A percentile compares a stretch with the other conserved stretches of the same genome.
Conservation (phyloP, 1,284 basidiomycete genomes). For the Apiotrichum akiyoshidainum region DNA sequence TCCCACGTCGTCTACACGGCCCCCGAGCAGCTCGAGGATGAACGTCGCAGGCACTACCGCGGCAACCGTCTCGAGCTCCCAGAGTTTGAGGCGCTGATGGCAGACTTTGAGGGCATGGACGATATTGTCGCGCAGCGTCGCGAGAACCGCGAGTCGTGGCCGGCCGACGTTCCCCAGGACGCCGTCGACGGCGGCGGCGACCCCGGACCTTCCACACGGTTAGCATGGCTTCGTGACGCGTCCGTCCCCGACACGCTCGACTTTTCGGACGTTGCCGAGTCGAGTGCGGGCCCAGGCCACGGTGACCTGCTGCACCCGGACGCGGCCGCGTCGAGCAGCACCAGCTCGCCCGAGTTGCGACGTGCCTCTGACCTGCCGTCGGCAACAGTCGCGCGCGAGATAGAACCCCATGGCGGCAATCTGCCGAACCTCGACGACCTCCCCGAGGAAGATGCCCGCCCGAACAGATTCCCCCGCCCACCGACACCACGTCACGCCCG, state of each 20-base stretch:
- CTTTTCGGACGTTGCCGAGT: too few relatives aligned
- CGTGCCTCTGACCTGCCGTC: too few relatives aligned
- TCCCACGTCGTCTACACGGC: constrained; percentile 16
- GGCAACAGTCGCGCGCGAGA: too few relatives aligned
- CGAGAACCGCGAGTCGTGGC: background rate
- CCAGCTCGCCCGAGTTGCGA: too few relatives aligned
- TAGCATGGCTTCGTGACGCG: background rate
- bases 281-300: background rate
- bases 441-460: background rate
- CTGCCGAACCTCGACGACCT: background rate
- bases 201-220: constrained; percentile 7
- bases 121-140: background rate
- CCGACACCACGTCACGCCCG: background rate
- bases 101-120: background rate
- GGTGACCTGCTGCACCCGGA: background rate
- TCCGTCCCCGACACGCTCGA: background rate
- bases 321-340: background rate
- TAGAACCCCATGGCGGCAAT: too few relatives aligned
- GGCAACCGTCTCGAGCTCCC: background rate
- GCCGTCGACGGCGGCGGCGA: constrained; percentile 5
- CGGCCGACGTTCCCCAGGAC: background rate
- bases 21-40: constrained; percentile 13
- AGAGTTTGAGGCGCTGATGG: background rate
- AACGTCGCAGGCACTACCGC: background rate
- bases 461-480: background rate